Base-by-base conservation (phyloP, 345 rosid species). In the Hibiscus tridactylites region DNA sequence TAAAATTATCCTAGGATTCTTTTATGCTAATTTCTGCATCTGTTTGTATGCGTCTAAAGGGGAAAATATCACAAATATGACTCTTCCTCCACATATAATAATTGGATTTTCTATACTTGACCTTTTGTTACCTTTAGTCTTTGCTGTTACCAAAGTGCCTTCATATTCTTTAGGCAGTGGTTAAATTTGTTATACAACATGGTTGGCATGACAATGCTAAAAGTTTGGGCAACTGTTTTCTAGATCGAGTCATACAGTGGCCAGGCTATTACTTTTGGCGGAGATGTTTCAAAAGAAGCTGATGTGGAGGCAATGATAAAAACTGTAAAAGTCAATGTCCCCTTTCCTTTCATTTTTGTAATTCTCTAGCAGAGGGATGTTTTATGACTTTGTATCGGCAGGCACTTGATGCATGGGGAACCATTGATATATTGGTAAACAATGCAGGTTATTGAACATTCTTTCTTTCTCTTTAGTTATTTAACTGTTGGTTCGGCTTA, bases 331-430 rank as follows among this genome's bases (percentile, higher is more conserved):
- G 96, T 62, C 57, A 65, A 68, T 63, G 17, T 53, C 49, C 54
- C 26, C 72, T 71, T 65, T 71, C 50, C 13, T 39, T 50, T 44
- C 50, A 57, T 72, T 64, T 47, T 47, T 71, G 28, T 24, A 16
- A 47, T 65, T 28, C 61, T n/a, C 47, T 47, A 58, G 50, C 46
- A 29, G 2, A 64, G 26, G 0, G 10, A 37, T 68, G 59, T 58
- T 75, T 75, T 21, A 56, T 63, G 71, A 57, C 73, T 74, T 67
- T 31, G 33, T 65, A 61, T 70, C 71, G 82, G 78, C 88, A 96
- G 99, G 99, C 96, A 75, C 78, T 85, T 66, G 94, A 92, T 80
- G 83, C 86, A 28, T 96, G 98, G 97, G 99, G 98, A 85, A 96
- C 99, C 0, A 82, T 96, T 79, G 98, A 95, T 76, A 80, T 96